A percentile compares a stretch with the other conserved stretches of the same genome.
phyloP scores from a whole-genome alignment of 371 early-diverging fungal species.

The Mucor piriformis region DNA sequence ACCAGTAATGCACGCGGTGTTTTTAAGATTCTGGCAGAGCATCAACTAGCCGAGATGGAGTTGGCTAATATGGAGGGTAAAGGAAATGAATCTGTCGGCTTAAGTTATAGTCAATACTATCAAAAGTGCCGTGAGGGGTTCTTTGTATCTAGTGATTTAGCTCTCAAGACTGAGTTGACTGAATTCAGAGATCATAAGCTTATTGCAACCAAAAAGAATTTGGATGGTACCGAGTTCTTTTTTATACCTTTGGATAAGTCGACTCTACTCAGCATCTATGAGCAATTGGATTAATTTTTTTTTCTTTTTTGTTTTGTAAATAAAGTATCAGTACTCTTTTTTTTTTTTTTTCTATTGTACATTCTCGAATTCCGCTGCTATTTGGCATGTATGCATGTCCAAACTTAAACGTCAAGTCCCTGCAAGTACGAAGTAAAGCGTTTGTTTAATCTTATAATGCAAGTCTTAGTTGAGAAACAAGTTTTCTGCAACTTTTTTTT shows the following conservation, averaged over 20 bases:
- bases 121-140: conserved; percentile 80
- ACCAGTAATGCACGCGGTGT: conserved; percentile 82
- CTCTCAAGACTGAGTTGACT: conserved; percentile 83
- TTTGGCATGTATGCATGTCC: no score
- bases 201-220: conserved; percentile 64
- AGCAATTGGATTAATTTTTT: conserved; percentile 50
- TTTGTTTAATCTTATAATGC: no score
- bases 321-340: no score
- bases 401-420: no score
- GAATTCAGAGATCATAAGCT: conserved; percentile 93
- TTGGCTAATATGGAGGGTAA: conserved; percentile 39
- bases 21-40: conserved; percentile 74
- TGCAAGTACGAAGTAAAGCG: no score
- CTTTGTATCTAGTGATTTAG: conserved; percentile 77
- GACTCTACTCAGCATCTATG: conserved; percentile 65
- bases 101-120: conserved; percentile 69
- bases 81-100: conserved; percentile 50
- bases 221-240: conserved; percentile 81
- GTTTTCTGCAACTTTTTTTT: no score
- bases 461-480: no score
- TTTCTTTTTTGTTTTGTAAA: no score
- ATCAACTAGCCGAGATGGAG: conserved; percentile 69
- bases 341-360: no score
- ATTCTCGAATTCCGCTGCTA: no score
- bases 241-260: conserved; percentile 77